Conservation (phyloP, 148 eudicot species). For the Dianthus caryophyllus region DNA sequence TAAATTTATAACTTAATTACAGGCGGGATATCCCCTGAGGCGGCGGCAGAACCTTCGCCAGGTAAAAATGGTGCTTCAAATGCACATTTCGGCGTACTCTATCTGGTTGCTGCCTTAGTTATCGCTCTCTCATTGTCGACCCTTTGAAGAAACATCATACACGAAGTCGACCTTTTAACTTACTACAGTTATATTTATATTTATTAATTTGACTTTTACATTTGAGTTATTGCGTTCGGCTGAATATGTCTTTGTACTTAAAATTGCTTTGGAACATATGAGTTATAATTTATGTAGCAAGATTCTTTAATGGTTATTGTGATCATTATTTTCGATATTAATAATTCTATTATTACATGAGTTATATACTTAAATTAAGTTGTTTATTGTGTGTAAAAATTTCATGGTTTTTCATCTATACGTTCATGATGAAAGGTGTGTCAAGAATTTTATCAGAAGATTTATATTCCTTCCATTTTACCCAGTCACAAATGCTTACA, state of each 20-base stretch:
- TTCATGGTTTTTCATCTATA: too few relatives aligned
- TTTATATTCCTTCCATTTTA: too few relatives aligned
- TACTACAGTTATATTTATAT: neutral
- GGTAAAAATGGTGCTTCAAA: constrained; percentile 13
- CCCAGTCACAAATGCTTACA: too few relatives aligned
- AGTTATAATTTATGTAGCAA: neutral
- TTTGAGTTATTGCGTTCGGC: neutral
- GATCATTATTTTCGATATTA: too few relatives aligned
- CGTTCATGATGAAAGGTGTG: too few relatives aligned
- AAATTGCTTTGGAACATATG: neutral
- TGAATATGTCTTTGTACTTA: neutral
- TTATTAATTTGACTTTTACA: constrained; percentile 1
- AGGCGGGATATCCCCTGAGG: constrained; percentile 18
- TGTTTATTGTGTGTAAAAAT: too few relatives aligned
- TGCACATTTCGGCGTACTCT: neutral
- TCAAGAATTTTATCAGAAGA: too few relatives aligned
- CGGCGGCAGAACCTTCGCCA: neutral
- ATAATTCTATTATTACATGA: too few relatives aligned
- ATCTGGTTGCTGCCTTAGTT: neutral
- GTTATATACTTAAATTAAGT: too few relatives aligned
- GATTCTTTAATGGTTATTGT: neutral
- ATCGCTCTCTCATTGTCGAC: neutral
- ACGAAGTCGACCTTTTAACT: neutral
- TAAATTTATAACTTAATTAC: neutral
- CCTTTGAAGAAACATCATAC: constrained; percentile 9